Conservation (phyloP, 768 basidiomycete species). For the Hericium rajendrae region DNA sequence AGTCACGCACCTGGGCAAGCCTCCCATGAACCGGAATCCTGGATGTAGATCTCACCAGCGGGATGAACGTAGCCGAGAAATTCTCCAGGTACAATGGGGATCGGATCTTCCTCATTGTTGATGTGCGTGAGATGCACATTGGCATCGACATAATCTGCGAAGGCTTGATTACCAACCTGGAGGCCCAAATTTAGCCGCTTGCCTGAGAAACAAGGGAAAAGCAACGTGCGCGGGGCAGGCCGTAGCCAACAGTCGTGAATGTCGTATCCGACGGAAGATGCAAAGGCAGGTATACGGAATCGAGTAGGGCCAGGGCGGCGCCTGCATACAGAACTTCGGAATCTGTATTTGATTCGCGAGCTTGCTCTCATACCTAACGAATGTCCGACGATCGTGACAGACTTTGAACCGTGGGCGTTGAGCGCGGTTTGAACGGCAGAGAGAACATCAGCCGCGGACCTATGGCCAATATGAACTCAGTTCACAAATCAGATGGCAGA, state of each 20-base stretch:
- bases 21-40: slow-evolving; percentile 28
- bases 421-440: slow-evolving; percentile 32
- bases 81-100: slow-evolving; percentile 49
- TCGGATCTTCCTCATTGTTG: slow-evolving; percentile 29
- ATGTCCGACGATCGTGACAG: slow-evolving; percentile 32
- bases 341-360: slow-evolving; percentile 1
- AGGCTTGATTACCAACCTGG: slow-evolving; percentile 35
- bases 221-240: slow-evolving; percentile 19
- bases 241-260: slow-evolving; percentile 14
- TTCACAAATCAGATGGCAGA: slow-evolving; percentile 17
- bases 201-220: background rate
- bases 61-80: slow-evolving; percentile 42
- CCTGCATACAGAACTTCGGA: background rate
- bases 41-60: slow-evolving; percentile 44
- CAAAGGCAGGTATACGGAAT: slow-evolving; percentile 16
- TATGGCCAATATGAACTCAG: slow-evolving; percentile 23
- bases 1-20: slow-evolving; percentile 27
- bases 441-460: slow-evolving; percentile 25
- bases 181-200: slow-evolving; percentile 29
- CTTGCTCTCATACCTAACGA: slow-evolving; percentile 21
- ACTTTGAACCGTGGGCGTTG: slow-evolving; percentile 23
- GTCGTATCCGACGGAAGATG: slow-evolving; percentile 11
- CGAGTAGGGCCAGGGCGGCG: slow-evolving; percentile 19
- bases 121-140: slow-evolving; percentile 21
- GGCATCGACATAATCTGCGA: slow-evolving; percentile 14